These are phyloP conservation scores for Penicillium tannophilum DNA, from an alignment of 495 filamentous ascomycete genomes.

Conservation along the genomic window DNA sequence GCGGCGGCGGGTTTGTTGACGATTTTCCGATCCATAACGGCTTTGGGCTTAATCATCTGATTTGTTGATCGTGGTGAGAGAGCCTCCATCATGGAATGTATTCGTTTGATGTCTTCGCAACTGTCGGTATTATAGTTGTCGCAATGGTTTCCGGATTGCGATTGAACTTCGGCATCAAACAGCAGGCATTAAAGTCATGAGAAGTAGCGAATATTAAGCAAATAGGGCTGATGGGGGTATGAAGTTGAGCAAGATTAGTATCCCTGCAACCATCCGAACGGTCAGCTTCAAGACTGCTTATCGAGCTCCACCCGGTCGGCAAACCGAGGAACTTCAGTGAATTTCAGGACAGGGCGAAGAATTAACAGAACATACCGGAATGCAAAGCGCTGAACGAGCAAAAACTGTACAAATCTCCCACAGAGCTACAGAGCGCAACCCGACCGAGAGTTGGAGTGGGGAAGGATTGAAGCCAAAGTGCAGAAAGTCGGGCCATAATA, in stretches of 20 bases:
- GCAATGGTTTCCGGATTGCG: constrained; percentile 14
- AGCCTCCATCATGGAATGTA: constrained; percentile 58
- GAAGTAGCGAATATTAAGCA: constrained; percentile 19
- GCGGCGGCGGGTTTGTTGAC: constrained; percentile 59
- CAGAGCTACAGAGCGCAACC: constrained; percentile 19
- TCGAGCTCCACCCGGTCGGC: constrained; percentile 22
- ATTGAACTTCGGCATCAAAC: constrained; percentile 22
- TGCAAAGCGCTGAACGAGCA: constrained; percentile 35
- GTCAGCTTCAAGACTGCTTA: constrained; percentile 12
- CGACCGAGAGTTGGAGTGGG: constrained; percentile 24
- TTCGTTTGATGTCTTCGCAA: constrained; percentile 5
- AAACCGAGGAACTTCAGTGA: constrained; percentile 15
- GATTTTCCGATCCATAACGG: constrained; percentile 47
- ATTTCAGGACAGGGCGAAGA: constrained; percentile 7
- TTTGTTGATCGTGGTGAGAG: constrained; percentile 74
- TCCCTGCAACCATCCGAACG: constrained; percentile 32
- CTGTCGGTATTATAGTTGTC: constrained; percentile 25
- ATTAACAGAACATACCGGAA: constrained; percentile 22
- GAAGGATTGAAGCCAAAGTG: constrained; percentile 26
- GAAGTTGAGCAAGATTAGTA: constrained; percentile 30
- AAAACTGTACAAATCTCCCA: constrained; percentile 30
- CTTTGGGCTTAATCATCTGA: constrained; percentile 49
- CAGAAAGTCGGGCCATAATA: constrained; percentile 35
- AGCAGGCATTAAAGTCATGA: constrained; percentile 25
- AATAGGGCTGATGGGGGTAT: constrained; percentile 24